These are phyloP conservation scores for Ophiostoma sp. DNA, from an alignment of 2,329 filamentous ascomycete species.

Conservation along the genomic window DNA sequence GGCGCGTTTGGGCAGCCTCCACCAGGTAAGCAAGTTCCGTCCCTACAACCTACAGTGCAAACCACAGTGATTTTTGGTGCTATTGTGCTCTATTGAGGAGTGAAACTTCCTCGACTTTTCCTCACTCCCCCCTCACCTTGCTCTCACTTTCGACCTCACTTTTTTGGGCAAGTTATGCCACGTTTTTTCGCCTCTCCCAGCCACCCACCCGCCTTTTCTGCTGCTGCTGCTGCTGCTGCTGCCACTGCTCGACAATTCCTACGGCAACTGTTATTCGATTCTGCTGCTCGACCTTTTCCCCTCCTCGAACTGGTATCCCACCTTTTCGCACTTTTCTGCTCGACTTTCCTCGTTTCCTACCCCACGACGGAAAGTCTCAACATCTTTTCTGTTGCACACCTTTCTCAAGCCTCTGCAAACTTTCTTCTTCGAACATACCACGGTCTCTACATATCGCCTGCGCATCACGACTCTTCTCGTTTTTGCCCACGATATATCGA, in stretches of 20 bases:
- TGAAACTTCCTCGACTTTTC: neutral
- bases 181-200: neutral
- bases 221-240: neutral
- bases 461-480: neutral
- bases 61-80: neutral
- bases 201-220: neutral
- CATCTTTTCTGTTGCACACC: neutral
- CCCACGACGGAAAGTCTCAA: neutral
- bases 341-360: neutral
- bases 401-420: neutral
- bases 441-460: neutral
- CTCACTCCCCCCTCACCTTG: neutral
- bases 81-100: conserved; percentile 1
- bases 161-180: neutral
- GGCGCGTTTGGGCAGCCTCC: conserved; percentile 7
- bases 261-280: neutral
- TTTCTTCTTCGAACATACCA: neutral
- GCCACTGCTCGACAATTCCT: neutral
- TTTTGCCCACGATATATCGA: neutral
- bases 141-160: neutral
- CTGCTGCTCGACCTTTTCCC: neutral
- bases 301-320: too few relatives aligned
- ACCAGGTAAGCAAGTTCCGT: conserved; percentile 1
- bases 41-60: neutral
- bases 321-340: neutral